Base-by-base conservation (phyloP, 2,329 filamentous ascomycete species). In the Fusarium concolor region DNA sequence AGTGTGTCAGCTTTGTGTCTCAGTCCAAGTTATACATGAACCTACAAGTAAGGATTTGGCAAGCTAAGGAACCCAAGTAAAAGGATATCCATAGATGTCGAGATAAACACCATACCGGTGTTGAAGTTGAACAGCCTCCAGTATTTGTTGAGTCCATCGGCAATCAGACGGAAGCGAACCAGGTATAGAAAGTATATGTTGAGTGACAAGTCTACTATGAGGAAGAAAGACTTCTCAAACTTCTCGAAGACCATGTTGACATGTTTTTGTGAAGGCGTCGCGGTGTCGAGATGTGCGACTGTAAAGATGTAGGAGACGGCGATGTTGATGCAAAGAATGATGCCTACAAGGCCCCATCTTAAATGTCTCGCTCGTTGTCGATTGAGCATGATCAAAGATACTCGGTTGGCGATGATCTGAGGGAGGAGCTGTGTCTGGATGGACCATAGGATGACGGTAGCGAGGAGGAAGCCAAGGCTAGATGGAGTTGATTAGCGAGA, bases 131-230 rank as follows among this genome's bases (percentile, higher is more conserved):
- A 80, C 3, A 86, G 76, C 18, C 78, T 78, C 73, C 81, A 80
- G 73, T 86, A 86, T 67, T 86, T 86, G 6, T 78, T 77, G 10
- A 86, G 74, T 4, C 84, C 84, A 54, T 78, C 74, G 35, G 84
- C 81, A 54, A 80, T 79, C 52, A 86, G 76, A 0, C 83, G 80
- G 15, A 76, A 76, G 44, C 83, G 81, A 26, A 86, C 83, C 4
- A 78, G 74, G 14, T 76, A 74, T 3, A 87, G 72, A 68, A 87
- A 87, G 67, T 83, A 84, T 61, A 77, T 76, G 55, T 87, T 87
- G 15, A 87, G 77, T 0, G 70, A 74, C 5, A 80, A 78, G 50
- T 87, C 85, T 3, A 85, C 76, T 2, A 84, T 51, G 0, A 86
- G 73, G 55, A 86, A 85, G 12, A 87, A 77, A 0, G 79, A 74